These are phyloP conservation scores for Cryphonectria parasitica DNA, from an alignment of 2,329 filamentous ascomycete species.

Conservation along the genomic window DNA sequence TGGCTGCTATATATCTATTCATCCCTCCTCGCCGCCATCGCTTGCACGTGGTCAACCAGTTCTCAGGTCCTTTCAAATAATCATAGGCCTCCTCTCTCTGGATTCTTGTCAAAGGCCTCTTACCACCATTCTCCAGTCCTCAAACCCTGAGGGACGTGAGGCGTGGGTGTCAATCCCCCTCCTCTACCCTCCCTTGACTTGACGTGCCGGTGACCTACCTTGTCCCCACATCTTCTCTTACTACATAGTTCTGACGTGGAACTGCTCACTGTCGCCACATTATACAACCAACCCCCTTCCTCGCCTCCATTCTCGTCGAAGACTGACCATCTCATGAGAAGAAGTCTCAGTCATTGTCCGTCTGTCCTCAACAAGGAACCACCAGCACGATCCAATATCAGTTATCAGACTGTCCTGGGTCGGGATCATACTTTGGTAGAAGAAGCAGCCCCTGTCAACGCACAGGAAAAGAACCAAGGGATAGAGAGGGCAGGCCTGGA, in stretches of 20 bases:
- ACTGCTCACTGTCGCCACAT: background rate
- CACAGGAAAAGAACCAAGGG: background rate
- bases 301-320: background rate
- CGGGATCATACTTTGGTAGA: background rate
- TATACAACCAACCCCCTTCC: background rate
- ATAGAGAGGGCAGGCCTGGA: background rate
- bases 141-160: background rate
- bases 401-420: slow-evolving; percentile 26
- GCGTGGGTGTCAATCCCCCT: background rate
- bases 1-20: background rate
- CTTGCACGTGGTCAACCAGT: background rate
- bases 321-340: background rate
- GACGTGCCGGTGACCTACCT: slow-evolving; percentile 23
- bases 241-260: background rate
- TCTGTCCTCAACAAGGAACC: background rate
- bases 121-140: background rate
- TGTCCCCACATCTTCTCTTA: slow-evolving; percentile 4
- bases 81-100: background rate
- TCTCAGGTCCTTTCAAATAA: background rate
- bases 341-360: background rate
- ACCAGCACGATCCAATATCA: slow-evolving; percentile 1
- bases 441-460: background rate
- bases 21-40: background rate
- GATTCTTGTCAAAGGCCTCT: too few species aligned
- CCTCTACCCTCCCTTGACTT: slow-evolving; percentile 3